A percentile compares a stretch with the other conserved stretches of the same genome.
These are phyloP conservation scores for Hypholoma sublateritium DNA, from an alignment of 768 basidiomycete genomes.

Conservation along the genomic window DNA sequence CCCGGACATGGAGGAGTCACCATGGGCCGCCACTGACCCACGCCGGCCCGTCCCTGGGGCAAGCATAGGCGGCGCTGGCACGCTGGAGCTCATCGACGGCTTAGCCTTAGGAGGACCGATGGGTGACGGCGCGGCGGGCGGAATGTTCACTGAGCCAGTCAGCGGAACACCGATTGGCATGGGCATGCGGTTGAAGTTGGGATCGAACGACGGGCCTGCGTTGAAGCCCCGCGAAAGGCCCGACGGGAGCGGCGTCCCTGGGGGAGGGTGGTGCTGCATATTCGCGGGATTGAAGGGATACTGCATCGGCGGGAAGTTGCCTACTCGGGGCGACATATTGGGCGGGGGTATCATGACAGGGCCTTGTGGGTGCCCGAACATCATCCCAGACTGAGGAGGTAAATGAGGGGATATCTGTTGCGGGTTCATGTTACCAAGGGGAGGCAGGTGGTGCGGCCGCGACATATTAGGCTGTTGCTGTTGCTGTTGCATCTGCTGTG, in stretches of 20 bases:
- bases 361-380: slow-evolving; percentile 39
- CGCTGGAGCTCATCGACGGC: slow-evolving; percentile 33
- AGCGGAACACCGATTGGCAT: slow-evolving; percentile 27
- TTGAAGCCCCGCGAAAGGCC: slow-evolving; percentile 55
- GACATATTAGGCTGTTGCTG: slow-evolving; percentile 40
- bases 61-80: slow-evolving; percentile 34
- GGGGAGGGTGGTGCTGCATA: slow-evolving; percentile 37
- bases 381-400: slow-evolving; percentile 41
- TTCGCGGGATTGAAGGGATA: slow-evolving; percentile 51
- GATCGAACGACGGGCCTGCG: slow-evolving; percentile 51
- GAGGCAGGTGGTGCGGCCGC: slow-evolving; percentile 42
- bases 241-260: slow-evolving; percentile 45
- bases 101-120: slow-evolving; percentile 58
- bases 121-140: slow-evolving; percentile 38
- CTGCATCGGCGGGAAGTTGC: slow-evolving; percentile 47
- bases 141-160: slow-evolving; percentile 13
- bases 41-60: slow-evolving; percentile 51
- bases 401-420: slow-evolving; percentile 43
- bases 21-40: slow-evolving; percentile 32
- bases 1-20: slow-evolving; percentile 25
- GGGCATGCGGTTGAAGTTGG: slow-evolving; percentile 41
- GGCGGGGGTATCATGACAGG: slow-evolving; percentile 38
- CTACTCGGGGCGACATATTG: slow-evolving; percentile 55
- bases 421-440: slow-evolving; percentile 40
- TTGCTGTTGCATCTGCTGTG: slow-evolving; percentile 30